phyloP scores from a whole-genome alignment of 2,329 filamentous ascomycete species.

The Colletotrichum somersetense region DNA sequence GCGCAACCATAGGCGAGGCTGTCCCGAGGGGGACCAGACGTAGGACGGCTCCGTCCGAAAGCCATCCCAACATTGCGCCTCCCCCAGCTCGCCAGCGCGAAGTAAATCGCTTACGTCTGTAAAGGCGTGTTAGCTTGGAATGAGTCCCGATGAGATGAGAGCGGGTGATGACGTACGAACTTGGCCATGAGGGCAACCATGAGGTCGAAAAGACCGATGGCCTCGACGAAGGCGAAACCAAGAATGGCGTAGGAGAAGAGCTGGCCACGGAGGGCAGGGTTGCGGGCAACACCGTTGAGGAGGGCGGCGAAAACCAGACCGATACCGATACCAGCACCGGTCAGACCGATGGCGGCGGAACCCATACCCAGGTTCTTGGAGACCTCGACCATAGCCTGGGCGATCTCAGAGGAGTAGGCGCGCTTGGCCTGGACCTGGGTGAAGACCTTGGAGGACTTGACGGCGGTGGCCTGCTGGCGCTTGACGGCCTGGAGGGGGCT shows the following conservation, averaged over 20 bases:
- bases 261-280: constrained; percentile 94
- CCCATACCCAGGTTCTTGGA: constrained; percentile 93
- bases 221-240: constrained; percentile 95
- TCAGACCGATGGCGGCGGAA: constrained; percentile 90
- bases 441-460: constrained; percentile 76
- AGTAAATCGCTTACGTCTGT: constrained; percentile 42
- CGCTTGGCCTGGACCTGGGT: constrained; percentile 71
- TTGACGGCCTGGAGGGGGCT: constrained; percentile 80
- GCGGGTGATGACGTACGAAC: constrained; percentile 70
- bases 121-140: constrained; percentile 1
- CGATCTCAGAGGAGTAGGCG: constrained; percentile 89
- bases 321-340: constrained; percentile 94
- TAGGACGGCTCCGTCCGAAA: constrained; percentile 33
- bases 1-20: constrained; percentile 37
- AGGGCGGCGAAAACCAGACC: constrained; percentile 94
- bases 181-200: constrained; percentile 96
- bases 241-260: constrained; percentile 97
- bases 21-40: constrained; percentile 23
- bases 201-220: constrained; percentile 89
- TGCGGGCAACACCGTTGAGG: constrained; percentile 90
- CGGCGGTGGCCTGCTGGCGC: constrained; percentile 76
- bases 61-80: constrained; percentile 10
- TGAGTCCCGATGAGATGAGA: background rate
- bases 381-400: constrained; percentile 89
- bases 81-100: constrained; percentile 41